Conservation (phyloP, 2,329 filamentous ascomycete species). For the Scedosporium boydii region DNA sequence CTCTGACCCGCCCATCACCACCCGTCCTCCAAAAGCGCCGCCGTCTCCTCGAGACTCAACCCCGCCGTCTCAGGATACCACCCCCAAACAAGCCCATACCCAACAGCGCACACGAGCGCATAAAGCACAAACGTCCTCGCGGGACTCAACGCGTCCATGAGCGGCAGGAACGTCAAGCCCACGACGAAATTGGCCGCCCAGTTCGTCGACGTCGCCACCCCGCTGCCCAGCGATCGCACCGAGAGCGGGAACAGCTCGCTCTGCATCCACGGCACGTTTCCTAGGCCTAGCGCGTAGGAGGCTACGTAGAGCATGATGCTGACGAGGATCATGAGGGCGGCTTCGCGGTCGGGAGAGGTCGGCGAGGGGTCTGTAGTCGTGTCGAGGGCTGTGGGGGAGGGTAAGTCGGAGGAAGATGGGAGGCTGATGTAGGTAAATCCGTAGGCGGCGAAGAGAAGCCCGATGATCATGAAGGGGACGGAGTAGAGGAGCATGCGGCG, state of each 20-base stretch:
- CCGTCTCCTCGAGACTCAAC: constrained; percentile 70
- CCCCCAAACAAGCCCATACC: constrained; percentile 58
- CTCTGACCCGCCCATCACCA: constrained; percentile 45
- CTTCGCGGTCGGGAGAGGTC: constrained; percentile 15
- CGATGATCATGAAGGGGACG: constrained; percentile 72
- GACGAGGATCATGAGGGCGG: constrained; percentile 52
- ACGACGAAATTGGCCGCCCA: constrained; percentile 84
- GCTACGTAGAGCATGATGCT: constrained; percentile 79
- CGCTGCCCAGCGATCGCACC: constrained; percentile 64
- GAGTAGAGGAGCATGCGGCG: constrained; percentile 73
- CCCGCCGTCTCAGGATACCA: constrained; percentile 86
- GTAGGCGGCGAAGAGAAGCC: constrained; percentile 60
- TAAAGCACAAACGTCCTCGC: constrained; percentile 77
- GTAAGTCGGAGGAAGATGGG: constrained; percentile 10
- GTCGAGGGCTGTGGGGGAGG: constrained; percentile 12
- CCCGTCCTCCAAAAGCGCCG: constrained; percentile 57
- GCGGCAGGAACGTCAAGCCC: constrained; percentile 76
- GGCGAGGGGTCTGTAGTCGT: constrained; percentile 5
- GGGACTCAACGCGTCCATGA: constrained; percentile 70
- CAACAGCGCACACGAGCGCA: constrained; percentile 56
- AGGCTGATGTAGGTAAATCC: constrained; percentile 60
- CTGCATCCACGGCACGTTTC: constrained; percentile 94
- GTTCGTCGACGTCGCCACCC: constrained; percentile 68
- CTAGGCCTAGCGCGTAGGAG: constrained; percentile 76
- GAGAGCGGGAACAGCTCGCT: constrained; percentile 78